These are phyloP conservation scores for Calycina herbarum DNA, from an alignment of 2,329 filamentous ascomycete species.

Conservation along the genomic window DNA sequence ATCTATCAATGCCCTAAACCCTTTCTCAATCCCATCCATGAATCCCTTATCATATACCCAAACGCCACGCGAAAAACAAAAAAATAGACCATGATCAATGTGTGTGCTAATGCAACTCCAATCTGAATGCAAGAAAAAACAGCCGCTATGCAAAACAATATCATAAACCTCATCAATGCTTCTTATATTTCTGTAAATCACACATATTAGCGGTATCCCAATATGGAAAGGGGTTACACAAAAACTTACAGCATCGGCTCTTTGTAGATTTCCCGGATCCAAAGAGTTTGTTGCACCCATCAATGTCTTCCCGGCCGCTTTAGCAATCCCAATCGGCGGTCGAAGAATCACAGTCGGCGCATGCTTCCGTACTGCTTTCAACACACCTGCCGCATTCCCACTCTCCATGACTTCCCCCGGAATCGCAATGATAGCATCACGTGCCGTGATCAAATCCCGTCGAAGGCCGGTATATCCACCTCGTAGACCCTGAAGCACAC, in stretches of 20 bases:
- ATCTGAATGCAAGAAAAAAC: conserved; percentile 9
- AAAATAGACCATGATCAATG: not conserved
- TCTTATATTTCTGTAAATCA: conserved; percentile 39
- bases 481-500: conserved; percentile 80
- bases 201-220: conserved; percentile 12
- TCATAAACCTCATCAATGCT: conserved; percentile 30
- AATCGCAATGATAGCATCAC: conserved; percentile 92
- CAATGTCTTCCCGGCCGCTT: conserved; percentile 84
- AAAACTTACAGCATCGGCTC: conserved; percentile 86
- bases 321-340: conserved; percentile 86
- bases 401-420: conserved; percentile 90
- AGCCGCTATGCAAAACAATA: conserved; percentile 23
- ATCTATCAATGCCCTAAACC: not conserved
- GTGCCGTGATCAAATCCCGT: conserved; percentile 80
- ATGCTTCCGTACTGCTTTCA: conserved; percentile 72
- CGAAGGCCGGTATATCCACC: conserved; percentile 81
- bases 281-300: conserved; percentile 90
- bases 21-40: not conserved
- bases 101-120: conserved; percentile 5
- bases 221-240: conserved; percentile 30
- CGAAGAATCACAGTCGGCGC: conserved; percentile 92
- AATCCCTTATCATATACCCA: not conserved
- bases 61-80: not conserved
- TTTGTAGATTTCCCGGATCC: conserved; percentile 77
- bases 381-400: conserved; percentile 75